phyloP scores from a whole-genome alignment of 495 filamentous ascomycete genomes.

The Cenococcum geophilum region DNA sequence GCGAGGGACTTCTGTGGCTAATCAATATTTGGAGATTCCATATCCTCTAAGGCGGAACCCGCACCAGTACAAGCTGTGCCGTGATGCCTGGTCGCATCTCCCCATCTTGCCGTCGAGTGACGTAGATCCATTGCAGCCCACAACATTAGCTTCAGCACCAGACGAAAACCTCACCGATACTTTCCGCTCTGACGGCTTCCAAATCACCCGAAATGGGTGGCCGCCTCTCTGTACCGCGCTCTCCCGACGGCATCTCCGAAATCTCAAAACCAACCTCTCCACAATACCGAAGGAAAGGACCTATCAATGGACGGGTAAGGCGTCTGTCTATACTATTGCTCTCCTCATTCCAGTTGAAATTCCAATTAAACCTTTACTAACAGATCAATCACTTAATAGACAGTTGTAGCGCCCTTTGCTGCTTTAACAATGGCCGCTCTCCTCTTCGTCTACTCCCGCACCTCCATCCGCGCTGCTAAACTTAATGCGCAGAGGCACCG shows the following conservation, averaged over 20 bases:
- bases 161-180: not conserved
- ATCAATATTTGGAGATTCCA: no score
- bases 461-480: slow-evolving; percentile 43
- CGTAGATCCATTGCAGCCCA: not conserved
- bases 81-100: not conserved
- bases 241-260: slow-evolving; percentile 32
- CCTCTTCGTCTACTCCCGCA: slow-evolving; percentile 43
- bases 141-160: not conserved
- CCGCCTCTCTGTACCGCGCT: slow-evolving; percentile 32
- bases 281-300: slow-evolving; percentile 11
- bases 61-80: not conserved
- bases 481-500: slow-evolving; percentile 39
- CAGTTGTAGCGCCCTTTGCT: slow-evolving; percentile 38
- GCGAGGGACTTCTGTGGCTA: no score
- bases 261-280: slow-evolving; percentile 25
- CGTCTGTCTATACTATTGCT: not conserved
- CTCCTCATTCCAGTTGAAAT: not conserved
- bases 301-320: slow-evolving; percentile 30
- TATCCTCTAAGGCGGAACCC: no score
- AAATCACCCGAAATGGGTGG: slow-evolving; percentile 31
- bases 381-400: slow-evolving; percentile 18
- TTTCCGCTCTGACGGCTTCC: not conserved
- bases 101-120: not conserved
- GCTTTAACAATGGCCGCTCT: slow-evolving; percentile 46
- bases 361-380: slow-evolving; percentile 1